Percentiles rank a stretch among this genome's conserved stretches.
phyloP scores from a whole-genome alignment of 805 yeast species.

The Henningerozyma blattae region DNA sequence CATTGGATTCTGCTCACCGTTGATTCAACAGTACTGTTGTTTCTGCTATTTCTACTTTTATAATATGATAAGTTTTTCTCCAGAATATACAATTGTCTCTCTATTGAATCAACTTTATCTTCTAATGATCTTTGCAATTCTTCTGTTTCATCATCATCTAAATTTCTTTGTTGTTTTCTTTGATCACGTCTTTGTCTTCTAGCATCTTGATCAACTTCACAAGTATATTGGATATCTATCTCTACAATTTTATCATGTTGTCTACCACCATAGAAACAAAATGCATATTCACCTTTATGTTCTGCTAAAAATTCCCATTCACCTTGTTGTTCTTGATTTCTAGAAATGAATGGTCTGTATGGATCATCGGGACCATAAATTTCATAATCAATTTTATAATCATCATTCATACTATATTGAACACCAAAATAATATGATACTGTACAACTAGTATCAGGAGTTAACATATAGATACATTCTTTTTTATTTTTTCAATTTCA shows the following conservation, averaged over 20 bases:
- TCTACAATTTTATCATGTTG: slow-evolving; percentile 76
- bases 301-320: slow-evolving; percentile 64
- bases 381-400: slow-evolving; percentile 17
- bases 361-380: slow-evolving; percentile 22
- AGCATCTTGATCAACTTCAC: slow-evolving; percentile 31
- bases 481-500: slow-evolving; percentile 12
- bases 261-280: slow-evolving; percentile 74
- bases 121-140: slow-evolving; percentile 17
- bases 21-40: slow-evolving; percentile 64
- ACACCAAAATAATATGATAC: slow-evolving; percentile 21
- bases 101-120: slow-evolving; percentile 43
- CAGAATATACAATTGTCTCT: slow-evolving; percentile 44
- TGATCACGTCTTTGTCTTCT: slow-evolving; percentile 48
- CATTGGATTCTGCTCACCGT: slow-evolving; percentile 52
- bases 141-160: slow-evolving; percentile 7
- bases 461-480: slow-evolving; percentile 19
- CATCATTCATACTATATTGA: slow-evolving; percentile 16
- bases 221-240: slow-evolving; percentile 46
- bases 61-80: slow-evolving; percentile 62
- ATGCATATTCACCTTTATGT: slow-evolving; percentile 66
- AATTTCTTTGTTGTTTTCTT: slow-evolving; percentile 10
- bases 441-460: slow-evolving; percentile 52
- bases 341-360: slow-evolving; percentile 32
- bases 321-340: slow-evolving; percentile 61
- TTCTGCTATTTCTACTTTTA: slow-evolving; percentile 82